These are phyloP conservation scores for Lentinula sp. DNA, from an alignment of 768 basidiomycete species.

Conservation along the genomic window DNA sequence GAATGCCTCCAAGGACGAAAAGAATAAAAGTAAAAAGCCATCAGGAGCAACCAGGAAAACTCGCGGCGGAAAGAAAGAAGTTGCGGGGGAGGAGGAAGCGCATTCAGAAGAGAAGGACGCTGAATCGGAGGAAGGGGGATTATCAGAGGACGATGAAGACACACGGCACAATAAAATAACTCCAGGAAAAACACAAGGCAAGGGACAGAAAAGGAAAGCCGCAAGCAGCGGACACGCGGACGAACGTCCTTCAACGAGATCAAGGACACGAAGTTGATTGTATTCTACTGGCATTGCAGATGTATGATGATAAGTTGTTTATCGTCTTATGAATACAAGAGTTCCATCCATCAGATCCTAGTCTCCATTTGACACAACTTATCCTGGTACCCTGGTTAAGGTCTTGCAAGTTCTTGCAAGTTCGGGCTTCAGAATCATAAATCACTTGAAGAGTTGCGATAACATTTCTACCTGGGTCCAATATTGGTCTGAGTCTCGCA, in stretches of 20 bases:
- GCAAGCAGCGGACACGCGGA: not conserved
- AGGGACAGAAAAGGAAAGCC: not conserved
- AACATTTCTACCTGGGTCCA: not conserved
- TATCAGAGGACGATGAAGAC: not conserved
- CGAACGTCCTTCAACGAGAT: not conserved
- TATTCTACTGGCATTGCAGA: not conserved
- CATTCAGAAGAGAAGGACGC: slow-evolving; percentile 6
- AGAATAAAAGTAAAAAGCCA: not conserved
- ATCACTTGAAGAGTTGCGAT: not conserved
- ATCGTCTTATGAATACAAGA: not conserved
- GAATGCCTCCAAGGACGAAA: not conserved
- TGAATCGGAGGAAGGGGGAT: not conserved
- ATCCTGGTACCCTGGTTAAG: not conserved
- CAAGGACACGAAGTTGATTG: not conserved
- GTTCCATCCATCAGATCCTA: not conserved
- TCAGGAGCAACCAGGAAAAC: not conserved
- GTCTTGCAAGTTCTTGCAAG: not conserved
- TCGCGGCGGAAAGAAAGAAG: not conserved
- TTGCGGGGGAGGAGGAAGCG: slow-evolving; percentile 11
- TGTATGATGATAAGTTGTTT: no score
- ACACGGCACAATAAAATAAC: not conserved
- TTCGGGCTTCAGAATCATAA: not conserved
- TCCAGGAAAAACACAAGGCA: not conserved
- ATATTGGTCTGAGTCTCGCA: not conserved
- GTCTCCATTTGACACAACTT: not conserved